These are phyloP conservation scores for Lactarius trivialis DNA, from an alignment of 768 basidiomycete species.

Conservation along the genomic window DNA sequence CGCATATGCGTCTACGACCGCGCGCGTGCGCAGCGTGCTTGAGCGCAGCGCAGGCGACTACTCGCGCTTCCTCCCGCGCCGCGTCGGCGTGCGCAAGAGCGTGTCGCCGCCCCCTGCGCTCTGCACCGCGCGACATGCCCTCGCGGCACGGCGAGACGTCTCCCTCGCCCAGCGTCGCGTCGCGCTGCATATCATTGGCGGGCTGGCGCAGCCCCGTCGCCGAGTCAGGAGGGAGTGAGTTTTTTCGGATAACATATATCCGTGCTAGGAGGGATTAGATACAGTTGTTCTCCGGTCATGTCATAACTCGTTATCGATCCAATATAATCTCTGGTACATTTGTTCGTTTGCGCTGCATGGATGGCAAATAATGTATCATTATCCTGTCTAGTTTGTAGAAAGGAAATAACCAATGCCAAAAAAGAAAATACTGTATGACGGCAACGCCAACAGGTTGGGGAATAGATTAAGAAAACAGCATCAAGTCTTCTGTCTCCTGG, in stretches of 20 bases:
- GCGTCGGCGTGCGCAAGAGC: conserved; percentile 26
- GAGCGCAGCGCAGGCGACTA: conserved; percentile 47
- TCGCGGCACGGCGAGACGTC: conserved; percentile 41
- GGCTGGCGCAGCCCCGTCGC: conserved; percentile 2
- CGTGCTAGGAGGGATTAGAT: conserved; percentile 1
- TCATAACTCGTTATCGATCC: neutral
- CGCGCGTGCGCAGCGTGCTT: conserved; percentile 28
- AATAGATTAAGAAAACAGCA: neutral
- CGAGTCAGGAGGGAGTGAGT: conserved; percentile 2
- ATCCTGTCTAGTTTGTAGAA: no score
- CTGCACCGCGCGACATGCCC: conserved; percentile 37
- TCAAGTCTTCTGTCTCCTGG: conserved; percentile 15
- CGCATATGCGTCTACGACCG: conserved; percentile 4
- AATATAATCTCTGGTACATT: neutral
- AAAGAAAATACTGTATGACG: neutral
- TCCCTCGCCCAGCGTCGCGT: conserved; percentile 34
- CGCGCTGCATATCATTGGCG: conserved; percentile 36
- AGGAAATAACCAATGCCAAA: neutral
- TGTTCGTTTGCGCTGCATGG: neutral
- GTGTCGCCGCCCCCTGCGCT: conserved; percentile 33
- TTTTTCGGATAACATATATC: no score
- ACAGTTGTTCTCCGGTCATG: neutral
- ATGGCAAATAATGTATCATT: conserved; percentile 7
- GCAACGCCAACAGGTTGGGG: neutral
- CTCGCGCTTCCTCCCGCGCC: conserved; percentile 36